phyloP scores from a whole-genome alignment of 306 rosid genomes.

The Lathyrus oleraceus region DNA sequence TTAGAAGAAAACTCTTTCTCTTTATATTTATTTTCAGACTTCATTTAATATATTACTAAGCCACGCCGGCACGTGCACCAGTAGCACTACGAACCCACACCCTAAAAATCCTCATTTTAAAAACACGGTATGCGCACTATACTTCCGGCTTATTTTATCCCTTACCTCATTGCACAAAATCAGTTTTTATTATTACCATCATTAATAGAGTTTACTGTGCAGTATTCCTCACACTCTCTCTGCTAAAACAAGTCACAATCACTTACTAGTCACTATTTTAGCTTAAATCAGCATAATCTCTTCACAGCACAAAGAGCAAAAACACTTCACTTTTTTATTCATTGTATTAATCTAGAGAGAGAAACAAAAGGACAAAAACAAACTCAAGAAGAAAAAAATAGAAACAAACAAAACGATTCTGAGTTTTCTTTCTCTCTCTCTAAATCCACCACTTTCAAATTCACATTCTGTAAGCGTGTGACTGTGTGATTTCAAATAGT shows the following conservation, averaged over 20 bases:
- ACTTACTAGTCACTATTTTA: not conserved
- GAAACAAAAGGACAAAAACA: constrained; percentile 10
- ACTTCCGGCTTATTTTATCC: not conserved
- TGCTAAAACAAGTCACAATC: not conserved
- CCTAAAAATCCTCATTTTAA: not conserved
- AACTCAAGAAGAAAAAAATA: constrained; percentile 18
- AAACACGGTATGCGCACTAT: not conserved
- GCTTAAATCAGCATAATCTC: not conserved
- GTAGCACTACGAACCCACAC: not conserved
- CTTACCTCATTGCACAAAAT: not conserved
- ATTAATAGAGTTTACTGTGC: not conserved
- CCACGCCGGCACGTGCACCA: no score
- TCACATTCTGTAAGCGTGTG: not conserved
- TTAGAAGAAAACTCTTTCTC: no score
- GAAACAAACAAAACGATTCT: constrained; percentile 33
- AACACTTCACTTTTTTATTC: not conserved
- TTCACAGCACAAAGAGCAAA: not conserved
- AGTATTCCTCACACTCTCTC: not conserved
- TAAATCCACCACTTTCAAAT: constrained; percentile 31
- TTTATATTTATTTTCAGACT: no score
- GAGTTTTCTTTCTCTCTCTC: constrained; percentile 34
- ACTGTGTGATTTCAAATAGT: constrained; percentile 43
- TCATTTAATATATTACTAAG: no score
- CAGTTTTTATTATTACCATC: not conserved
- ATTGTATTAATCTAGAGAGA: constrained; percentile 4